Percentiles rank a stretch among this genome's conserved stretches.
These are phyloP conservation scores for Exophiala mesophila DNA, from an alignment of 2,329 filamentous ascomycete genomes.

Conservation along the genomic window DNA sequence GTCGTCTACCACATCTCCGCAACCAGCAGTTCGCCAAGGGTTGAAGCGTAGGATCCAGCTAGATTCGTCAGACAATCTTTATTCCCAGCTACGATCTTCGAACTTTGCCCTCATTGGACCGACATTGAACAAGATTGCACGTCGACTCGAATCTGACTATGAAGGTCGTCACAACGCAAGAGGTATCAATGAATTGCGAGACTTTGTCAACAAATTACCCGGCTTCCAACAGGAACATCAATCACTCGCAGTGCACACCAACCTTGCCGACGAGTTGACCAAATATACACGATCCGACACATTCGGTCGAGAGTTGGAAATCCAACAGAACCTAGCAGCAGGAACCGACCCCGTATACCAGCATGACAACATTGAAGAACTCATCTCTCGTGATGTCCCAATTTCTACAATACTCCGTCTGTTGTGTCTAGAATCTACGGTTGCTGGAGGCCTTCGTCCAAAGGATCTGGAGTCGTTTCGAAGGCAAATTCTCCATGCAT, in stretches of 20 bases:
- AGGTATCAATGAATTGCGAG: conserved; percentile 83
- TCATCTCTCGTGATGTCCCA: conserved; percentile 83
- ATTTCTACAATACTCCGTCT: conserved; percentile 77
- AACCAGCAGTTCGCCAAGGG: conserved; percentile 53
- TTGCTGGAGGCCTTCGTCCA: conserved; percentile 79
- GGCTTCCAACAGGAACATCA: conserved; percentile 90
- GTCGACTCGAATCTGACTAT: conserved; percentile 79
- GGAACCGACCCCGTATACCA: conserved; percentile 84
- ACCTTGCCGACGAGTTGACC: conserved; percentile 90
- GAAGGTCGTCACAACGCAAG: conserved; percentile 82
- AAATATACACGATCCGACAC: conserved; percentile 84
- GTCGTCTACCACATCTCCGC: conserved; percentile 50
- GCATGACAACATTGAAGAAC: conserved; percentile 84
- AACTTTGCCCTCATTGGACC: conserved; percentile 95
- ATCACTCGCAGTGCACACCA: conserved; percentile 86
- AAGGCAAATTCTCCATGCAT: conserved; percentile 80
- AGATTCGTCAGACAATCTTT: conserved; percentile 84
- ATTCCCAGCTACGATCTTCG: conserved; percentile 77
- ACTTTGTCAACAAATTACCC: conserved; percentile 91
- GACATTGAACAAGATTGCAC: conserved; percentile 82
- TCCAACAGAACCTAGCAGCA: conserved; percentile 91
- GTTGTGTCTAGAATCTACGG: conserved; percentile 84
- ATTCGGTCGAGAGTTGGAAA: conserved; percentile 82
- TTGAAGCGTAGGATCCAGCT: conserved; percentile 82
- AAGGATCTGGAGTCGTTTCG: conserved; percentile 89